These are phyloP conservation scores for Chaetoceros tenuissimus DNA, from an alignment of 108 stramenopile species.

Conservation along the genomic window DNA sequence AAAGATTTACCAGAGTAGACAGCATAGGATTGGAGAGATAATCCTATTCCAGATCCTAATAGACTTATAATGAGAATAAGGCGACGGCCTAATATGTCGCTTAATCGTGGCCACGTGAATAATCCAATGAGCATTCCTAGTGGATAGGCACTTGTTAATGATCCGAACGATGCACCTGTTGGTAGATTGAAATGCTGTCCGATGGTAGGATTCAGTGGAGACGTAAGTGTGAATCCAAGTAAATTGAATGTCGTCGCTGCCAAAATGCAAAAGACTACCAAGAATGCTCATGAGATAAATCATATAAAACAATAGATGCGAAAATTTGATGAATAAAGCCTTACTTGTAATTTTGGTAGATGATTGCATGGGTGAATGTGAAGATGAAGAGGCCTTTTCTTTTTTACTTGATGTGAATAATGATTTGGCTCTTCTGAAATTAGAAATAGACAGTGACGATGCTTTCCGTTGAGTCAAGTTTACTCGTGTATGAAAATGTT, in stretches of 20 bases:
- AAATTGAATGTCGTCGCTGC: slow-evolving; percentile 58
- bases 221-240: slow-evolving; percentile 75
- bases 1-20: slow-evolving; percentile 28
- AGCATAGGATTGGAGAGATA: slow-evolving; percentile 45
- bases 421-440: too few relatives aligned
- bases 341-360: too few relatives aligned
- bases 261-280: slow-evolving; percentile 43
- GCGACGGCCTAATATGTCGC: slow-evolving; percentile 54
- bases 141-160: slow-evolving; percentile 67
- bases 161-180: slow-evolving; percentile 62
- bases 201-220: slow-evolving; percentile 63
- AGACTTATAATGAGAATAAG: slow-evolving; percentile 40
- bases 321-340: too few relatives aligned
- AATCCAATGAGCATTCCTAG: slow-evolving; percentile 71
- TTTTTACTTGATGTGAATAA: too few relatives aligned
- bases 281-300: too few relatives aligned
- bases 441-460: too few relatives aligned
- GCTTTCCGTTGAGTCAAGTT: too few relatives aligned
- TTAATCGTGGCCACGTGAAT: slow-evolving; percentile 61
- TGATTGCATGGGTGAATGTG: too few relatives aligned
- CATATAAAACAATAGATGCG: too few relatives aligned
- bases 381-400: too few relatives aligned
- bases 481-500: too few relatives aligned
- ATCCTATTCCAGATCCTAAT: slow-evolving; percentile 52
- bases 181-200: slow-evolving; percentile 60